These are phyloP conservation scores for Phlebiopsis flavidoalba DNA, from an alignment of 768 basidiomycete species.

Conservation along the genomic window DNA sequence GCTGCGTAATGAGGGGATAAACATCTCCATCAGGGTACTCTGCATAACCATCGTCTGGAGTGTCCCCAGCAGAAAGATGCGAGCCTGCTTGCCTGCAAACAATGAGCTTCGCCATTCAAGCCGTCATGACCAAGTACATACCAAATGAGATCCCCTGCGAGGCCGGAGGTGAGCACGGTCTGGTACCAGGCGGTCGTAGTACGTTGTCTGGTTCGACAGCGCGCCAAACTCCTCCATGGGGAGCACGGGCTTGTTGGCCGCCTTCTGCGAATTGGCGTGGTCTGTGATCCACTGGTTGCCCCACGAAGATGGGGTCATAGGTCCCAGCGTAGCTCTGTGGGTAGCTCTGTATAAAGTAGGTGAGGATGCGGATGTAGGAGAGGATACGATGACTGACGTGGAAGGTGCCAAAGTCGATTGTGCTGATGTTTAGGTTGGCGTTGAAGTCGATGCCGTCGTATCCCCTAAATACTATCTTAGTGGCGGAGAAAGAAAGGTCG, in stretches of 20 bases:
- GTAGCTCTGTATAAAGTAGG: slow-evolving; percentile 26
- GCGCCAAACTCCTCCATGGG: slow-evolving; percentile 64
- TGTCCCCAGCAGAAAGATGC: slow-evolving; percentile 33
- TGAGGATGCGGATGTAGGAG: neutral
- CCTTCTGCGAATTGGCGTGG: slow-evolving; percentile 47
- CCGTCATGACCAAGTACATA: neutral
- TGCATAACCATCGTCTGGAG: slow-evolving; percentile 50
- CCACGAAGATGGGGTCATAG: slow-evolving; percentile 40
- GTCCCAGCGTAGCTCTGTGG: slow-evolving; percentile 42
- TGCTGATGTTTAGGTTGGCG: slow-evolving; percentile 49
- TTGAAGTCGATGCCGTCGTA: slow-evolving; percentile 57
- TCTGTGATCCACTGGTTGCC: slow-evolving; percentile 60
- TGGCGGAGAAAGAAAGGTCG: neutral
- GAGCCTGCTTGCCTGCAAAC: slow-evolving; percentile 34
- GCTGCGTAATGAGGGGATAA: slow-evolving; percentile 35
- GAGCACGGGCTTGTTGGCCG: slow-evolving; percentile 54
- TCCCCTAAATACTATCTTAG: slow-evolving; percentile 30
- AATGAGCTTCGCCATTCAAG: neutral
- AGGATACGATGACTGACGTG: slow-evolving; percentile 38
- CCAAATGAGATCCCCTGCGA: slow-evolving; percentile 64
- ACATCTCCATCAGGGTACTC: slow-evolving; percentile 39
- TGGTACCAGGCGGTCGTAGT: slow-evolving; percentile 55
- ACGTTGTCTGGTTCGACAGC: slow-evolving; percentile 36
- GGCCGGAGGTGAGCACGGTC: slow-evolving; percentile 43
- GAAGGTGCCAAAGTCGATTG: slow-evolving; percentile 66